Evolutionary conservation across 768 basidiomycete genomes (phyloP), one percentile per base, ranked within the genome.

Genomic region (Tulasnella sp.): DNA sequence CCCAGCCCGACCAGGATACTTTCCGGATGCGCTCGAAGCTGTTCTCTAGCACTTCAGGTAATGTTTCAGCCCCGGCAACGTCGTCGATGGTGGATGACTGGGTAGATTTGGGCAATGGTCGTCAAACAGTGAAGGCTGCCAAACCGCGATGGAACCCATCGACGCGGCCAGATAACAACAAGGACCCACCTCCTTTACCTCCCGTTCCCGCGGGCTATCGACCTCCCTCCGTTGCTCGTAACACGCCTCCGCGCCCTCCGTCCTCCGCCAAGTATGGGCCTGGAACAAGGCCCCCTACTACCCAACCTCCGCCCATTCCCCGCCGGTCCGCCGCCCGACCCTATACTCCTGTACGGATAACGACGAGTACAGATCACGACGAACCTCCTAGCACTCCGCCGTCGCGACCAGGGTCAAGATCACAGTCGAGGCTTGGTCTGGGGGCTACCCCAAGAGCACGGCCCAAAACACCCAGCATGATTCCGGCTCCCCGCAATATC

Each of bases 131-230:
- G 27, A 77, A 77, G 38, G 31, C 44, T 10, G 44, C 78, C 44
- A 89, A 89, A 82, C 91, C 90, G 80, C 87, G 85, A 44, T 96
- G 94, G 94, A 96, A 96, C 83, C 88, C 91, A 81, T 95, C 94
- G 6, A 95, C 94, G 1, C 93, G 87, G 74, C 86, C 86, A 40
- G 81, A 85, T 10, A 82, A 82, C 56, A 89, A 88, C 39, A 83
- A 89, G 81, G 91, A 89, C 83, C 87, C 86, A 40, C 85, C 88
- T 44, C 87, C 89, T 39, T 87, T 78, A 68, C 79, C 89, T 74
- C 79, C 79, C 19, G 52, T 62, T 19, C 75, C 79, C 34, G 38
- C 38, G 14, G 46, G 68, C 38, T 75, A 39, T 77, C 79, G 42
- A 9, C 68, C 80, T 39, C 81, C 56, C 34, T 75, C 79, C 42